phyloP scores from a whole-genome alignment of 768 basidiomycete species.

The Melanogaster broomeanus region DNA sequence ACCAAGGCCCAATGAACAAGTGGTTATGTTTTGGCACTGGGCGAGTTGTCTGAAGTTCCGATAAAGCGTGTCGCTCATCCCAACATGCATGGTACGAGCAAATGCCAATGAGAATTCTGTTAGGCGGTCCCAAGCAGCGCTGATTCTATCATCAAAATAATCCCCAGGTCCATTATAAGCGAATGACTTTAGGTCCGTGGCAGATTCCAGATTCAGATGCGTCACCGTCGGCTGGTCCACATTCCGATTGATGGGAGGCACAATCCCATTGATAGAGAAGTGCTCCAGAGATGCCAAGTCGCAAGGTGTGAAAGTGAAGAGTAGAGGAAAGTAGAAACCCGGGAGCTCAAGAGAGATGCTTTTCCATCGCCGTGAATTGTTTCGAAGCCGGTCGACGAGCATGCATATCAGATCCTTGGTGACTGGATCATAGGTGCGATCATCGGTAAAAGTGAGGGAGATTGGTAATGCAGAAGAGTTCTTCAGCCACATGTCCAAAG shows the following conservation, averaged over 20 bases:
- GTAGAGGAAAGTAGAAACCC: constrained; percentile 9
- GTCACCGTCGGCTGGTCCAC: neutral
- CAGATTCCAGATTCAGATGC: constrained; percentile 7
- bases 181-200: constrained; percentile 17
- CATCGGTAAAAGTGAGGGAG: constrained; percentile 19
- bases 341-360: constrained; percentile 11
- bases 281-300: constrained; percentile 16
- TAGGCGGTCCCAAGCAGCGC: constrained; percentile 13
- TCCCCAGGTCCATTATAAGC: constrained; percentile 7
- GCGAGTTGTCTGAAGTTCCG: constrained; percentile 6
- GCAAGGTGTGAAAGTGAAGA: constrained; percentile 18
- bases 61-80: constrained; percentile 2
- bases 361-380: constrained; percentile 19
- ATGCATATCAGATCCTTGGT: constrained; percentile 10
- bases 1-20: constrained; percentile 18
- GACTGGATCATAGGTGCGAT: constrained; percentile 5
- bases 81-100: neutral
- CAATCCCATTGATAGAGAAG: constrained; percentile 7
- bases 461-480: constrained; percentile 14
- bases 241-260: neutral
- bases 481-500: constrained; percentile 12
- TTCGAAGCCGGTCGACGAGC: constrained; percentile 13
- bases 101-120: constrained; percentile 14
- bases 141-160: neutral
- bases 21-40: constrained; percentile 21